phyloP scores from a whole-genome alignment of 176 grass and related monocot genomes.

The Oryza punctata region DNA sequence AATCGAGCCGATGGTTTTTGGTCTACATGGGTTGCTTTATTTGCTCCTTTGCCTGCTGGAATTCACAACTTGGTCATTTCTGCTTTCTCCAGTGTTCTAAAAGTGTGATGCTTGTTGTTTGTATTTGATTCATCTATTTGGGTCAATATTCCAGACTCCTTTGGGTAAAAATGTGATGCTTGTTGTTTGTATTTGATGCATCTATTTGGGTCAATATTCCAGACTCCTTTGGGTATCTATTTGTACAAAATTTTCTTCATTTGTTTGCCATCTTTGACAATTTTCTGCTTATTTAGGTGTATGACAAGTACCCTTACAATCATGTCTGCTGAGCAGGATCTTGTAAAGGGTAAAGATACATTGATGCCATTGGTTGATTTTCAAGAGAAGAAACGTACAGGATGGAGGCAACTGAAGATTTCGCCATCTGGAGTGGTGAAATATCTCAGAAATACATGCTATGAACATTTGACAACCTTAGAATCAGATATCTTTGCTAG shows the following conservation, averaged over 20 bases:
- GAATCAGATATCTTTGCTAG: conserved; percentile 11
- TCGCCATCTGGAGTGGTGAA: conserved; percentile 81
- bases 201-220: conserved; percentile 7
- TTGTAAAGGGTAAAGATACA: conserved; percentile 81
- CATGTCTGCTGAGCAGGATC: conserved; percentile 70
- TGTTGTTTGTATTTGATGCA: conserved; percentile 9
- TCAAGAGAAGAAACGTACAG: conserved; percentile 82
- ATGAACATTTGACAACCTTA: conserved; percentile 7
- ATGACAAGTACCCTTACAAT: conserved; percentile 35
- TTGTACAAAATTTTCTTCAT: conserved; percentile 21
- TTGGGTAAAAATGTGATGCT: conserved; percentile 11
- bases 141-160: conserved; percentile 14
- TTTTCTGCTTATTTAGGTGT: conserved; percentile 35
- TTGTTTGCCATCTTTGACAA: conserved; percentile 36
- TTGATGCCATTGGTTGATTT: conserved; percentile 86
- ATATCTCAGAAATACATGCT: conserved; percentile 40
- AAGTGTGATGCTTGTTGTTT: conserved; percentile 12
- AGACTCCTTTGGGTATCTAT: background rate
- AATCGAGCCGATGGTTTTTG: conserved; percentile 17
- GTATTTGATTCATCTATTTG: background rate
- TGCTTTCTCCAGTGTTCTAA: conserved; percentile 22
- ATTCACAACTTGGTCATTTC: background rate
- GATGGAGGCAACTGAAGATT: conserved; percentile 80
- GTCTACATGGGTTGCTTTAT: conserved; percentile 12
- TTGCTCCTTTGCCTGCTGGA: background rate